These are phyloP conservation scores for Leishmania major DNA, from an alignment of 208 protist species.

Conservation along the genomic window DNA sequence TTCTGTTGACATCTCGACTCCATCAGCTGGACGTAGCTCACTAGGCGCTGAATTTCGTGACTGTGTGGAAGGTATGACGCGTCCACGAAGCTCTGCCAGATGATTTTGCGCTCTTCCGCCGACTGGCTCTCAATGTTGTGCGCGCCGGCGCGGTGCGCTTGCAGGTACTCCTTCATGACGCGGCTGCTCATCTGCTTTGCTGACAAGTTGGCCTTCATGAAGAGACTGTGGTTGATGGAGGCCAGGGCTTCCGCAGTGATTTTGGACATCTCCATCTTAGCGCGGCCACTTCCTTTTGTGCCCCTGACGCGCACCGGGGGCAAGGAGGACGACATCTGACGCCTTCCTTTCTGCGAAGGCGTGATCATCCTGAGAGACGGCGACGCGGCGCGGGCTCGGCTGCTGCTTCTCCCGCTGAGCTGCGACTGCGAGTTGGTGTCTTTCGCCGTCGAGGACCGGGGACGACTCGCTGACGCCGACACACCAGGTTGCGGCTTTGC, in stretches of 20 bases:
- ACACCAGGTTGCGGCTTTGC: not conserved
- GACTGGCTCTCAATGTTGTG: slow-evolving; percentile 26
- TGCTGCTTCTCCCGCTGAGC: not conserved
- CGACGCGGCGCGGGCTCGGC: not conserved
- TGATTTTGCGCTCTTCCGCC: slow-evolving; percentile 18
- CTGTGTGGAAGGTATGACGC: slow-evolving; percentile 41
- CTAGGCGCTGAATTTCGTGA: slow-evolving; percentile 37
- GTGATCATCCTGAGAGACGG: not conserved
- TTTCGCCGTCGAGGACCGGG: not conserved
- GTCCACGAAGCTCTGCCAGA: slow-evolving; percentile 40
- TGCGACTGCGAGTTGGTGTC: not conserved
- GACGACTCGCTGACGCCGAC: not conserved
- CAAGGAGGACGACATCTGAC: not conserved
- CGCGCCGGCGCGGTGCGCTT: slow-evolving; percentile 29
- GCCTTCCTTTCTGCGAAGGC: not conserved
- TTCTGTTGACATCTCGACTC: slow-evolving; percentile 28
- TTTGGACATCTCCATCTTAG: not conserved
- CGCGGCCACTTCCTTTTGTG: not conserved
- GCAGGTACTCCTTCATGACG: slow-evolving; percentile 40
- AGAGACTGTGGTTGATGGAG: slow-evolving; percentile 38
- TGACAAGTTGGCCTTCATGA: slow-evolving; percentile 21
- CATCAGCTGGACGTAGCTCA: slow-evolving; percentile 20
- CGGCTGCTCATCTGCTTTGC: slow-evolving; percentile 25
- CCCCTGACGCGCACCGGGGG: not conserved
- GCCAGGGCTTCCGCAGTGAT: slow-evolving; percentile 29